These are phyloP conservation scores for Pythium biforme DNA, from an alignment of 352 stramenopile species.

Conservation along the genomic window DNA sequence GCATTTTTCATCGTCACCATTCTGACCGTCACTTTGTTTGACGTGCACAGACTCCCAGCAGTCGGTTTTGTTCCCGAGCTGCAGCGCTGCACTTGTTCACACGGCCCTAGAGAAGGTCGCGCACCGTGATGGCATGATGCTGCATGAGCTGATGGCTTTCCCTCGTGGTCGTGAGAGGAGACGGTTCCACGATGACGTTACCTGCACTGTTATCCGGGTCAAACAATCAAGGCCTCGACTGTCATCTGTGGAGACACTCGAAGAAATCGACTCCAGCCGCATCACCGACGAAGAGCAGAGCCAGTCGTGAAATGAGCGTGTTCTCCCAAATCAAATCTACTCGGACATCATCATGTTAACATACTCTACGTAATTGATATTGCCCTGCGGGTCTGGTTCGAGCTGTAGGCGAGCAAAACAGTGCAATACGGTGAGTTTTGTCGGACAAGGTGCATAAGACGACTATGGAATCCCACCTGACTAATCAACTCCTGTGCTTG, in stretches of 20 bases:
- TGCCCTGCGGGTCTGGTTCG: conserved; percentile 88
- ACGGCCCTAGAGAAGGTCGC: conserved; percentile 66
- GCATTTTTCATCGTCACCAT: background rate
- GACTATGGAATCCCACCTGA: conserved; percentile 42
- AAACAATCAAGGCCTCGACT: conserved; percentile 11
- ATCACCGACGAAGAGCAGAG: conserved; percentile 11
- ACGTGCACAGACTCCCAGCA: conserved; percentile 10
- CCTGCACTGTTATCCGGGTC: conserved; percentile 75
- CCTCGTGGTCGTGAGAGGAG: conserved; percentile 44
- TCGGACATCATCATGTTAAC: conserved; percentile 96
- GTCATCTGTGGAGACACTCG: conserved; percentile 13
- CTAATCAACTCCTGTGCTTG: conserved; percentile 91
- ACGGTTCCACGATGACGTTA: conserved; percentile 78
- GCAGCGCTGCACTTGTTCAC: conserved; percentile 64
- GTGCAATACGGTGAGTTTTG: too few relatives aligned
- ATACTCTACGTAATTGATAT: conserved; percentile 94
- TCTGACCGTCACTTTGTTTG: background rate
- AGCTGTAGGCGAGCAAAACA: conserved; percentile 45
- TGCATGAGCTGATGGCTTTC: conserved; percentile 67
- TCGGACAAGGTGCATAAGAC: too few relatives aligned
- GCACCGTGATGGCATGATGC: conserved; percentile 62
- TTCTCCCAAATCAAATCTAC: conserved; percentile 28
- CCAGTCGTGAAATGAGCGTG: conserved; percentile 10
- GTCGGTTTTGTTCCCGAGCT: conserved; percentile 45
- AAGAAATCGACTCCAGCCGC: conserved; percentile 10